Evolutionary conservation across 306 rosid species (phyloP).

Genomic region (Rosa rugosa): DNA sequence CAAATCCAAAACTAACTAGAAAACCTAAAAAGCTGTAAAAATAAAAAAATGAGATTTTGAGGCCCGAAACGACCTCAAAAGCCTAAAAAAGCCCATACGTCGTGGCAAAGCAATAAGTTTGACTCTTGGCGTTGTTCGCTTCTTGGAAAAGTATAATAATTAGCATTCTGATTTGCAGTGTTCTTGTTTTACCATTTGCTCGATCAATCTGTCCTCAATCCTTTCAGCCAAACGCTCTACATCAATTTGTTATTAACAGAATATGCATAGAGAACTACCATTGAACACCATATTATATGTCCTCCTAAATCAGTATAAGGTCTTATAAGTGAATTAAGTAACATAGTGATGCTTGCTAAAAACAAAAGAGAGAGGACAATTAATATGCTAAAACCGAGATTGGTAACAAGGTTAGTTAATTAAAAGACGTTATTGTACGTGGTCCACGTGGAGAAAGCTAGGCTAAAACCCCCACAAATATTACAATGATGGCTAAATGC

Average conservation of each 20-base stretch:
- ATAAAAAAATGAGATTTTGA: too few relatives aligned
- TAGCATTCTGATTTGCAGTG: too few relatives aligned
- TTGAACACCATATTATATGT: background rate
- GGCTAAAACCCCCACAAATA: background rate
- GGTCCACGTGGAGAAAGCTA: background rate
- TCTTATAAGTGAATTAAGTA: background rate
- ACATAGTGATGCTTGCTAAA: background rate
- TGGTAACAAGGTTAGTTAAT: background rate
- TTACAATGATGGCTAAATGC: background rate
- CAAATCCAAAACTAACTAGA: too few relatives aligned
- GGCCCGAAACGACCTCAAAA: too few relatives aligned
- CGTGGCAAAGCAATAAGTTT: too few relatives aligned
- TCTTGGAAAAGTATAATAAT: too few relatives aligned
- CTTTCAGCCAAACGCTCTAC: too few relatives aligned
- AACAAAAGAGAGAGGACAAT: background rate
- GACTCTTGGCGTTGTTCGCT: too few relatives aligned
- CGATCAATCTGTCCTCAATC: too few relatives aligned
- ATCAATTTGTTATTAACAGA: background rate
- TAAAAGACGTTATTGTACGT: conserved; percentile 6
- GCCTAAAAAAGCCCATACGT: too few relatives aligned
- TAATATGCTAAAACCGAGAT: background rate
- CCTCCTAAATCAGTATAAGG: background rate
- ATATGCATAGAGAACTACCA: background rate
- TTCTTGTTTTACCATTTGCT: too few relatives aligned
- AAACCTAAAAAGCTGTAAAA: too few relatives aligned